phyloP scores from a whole-genome alignment of 257 asterid species.

The Rubia yunnanensis region DNA sequence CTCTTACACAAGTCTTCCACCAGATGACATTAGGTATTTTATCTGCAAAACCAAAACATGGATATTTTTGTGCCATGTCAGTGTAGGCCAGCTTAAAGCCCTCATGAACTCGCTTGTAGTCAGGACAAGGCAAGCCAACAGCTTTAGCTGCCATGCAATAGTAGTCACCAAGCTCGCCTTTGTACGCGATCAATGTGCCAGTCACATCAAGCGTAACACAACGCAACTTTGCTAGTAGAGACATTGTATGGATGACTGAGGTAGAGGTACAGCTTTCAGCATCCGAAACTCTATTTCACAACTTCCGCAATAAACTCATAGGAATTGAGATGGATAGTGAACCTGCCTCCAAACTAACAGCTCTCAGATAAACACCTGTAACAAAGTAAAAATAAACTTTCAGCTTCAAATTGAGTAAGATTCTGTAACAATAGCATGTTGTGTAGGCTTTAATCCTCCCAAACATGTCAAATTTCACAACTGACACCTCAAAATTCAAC shows the following conservation, averaged over 20 bases:
- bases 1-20: conserved; percentile 93
- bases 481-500: not conserved
- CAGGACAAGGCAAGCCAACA: conserved; percentile 87
- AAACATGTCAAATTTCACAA: not conserved
- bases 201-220: conserved; percentile 90
- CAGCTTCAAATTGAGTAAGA: not conserved
- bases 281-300: not conserved
- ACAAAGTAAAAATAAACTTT: not conserved
- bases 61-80: conserved; percentile 80
- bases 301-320: not conserved
- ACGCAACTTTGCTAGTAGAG: conserved; percentile 54
- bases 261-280: not conserved
- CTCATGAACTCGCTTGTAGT: conserved; percentile 79
- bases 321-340: not conserved
- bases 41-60: conserved; percentile 88
- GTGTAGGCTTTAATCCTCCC: not conserved
- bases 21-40: conserved; percentile 84
- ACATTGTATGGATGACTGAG: conserved; percentile 37
- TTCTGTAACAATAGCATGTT: not conserved
- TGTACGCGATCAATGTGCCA: conserved; percentile 91
- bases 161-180: conserved; percentile 98
- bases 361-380: conserved; percentile 7
- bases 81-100: conserved; percentile 88
- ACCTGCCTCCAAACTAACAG: not conserved
- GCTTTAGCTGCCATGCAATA: conserved; percentile 99